Evolutionary conservation across 192 early-diverging fungal species (phyloP), one percentile per base, ranked within the genome.

Genomic region (Entomortierella lignicola): DNA sequence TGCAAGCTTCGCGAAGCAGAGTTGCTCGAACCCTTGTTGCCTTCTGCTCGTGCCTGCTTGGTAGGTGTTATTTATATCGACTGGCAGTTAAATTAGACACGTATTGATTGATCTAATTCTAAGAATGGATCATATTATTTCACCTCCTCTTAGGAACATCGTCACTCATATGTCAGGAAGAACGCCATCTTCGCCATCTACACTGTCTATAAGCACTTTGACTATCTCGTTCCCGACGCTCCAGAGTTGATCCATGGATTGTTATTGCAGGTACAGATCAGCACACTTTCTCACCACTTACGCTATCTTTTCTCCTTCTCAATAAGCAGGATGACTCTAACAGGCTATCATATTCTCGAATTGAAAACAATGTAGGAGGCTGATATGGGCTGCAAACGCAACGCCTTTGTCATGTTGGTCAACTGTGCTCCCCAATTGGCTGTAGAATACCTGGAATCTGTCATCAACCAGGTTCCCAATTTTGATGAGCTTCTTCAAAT

Each of bases 81-180:
- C 10, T 42, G 26, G 18, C 34, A 10, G 17, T 31, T 11, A 43
- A 31, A 20, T 25, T 31, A 26, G 37, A 52, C 44, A 32, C 12
- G 25, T 60, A 31, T 43, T 31, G 18, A 31, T 50, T 47, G 18
- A 37, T 37, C 27, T 52, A 27, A 44, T n/a, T n/a, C n/a, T n/a
- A n/a, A n/a, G n/a, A n/a, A n/a, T n/a, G n/a, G n/a, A n/a, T n/a
- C 61, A 17, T 7, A 23, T 54, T 30, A 34, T 37, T 27, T 39
- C 43, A 51, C 6, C 26, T 29, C 5, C n/a, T 39, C 47, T 59
- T 81, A 93, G 92, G 94, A 94, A 85, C 97, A 99, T 82, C 90
- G 95, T 56, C 95, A 98, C 75, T 87, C 95, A n/a, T 99, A 98
- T 77, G 98, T 99, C 63, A 89, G 97, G 72, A 98, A 97, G 83